phyloP scores from a whole-genome alignment of 805 yeast species.

The Teunomyces pallodes region DNA sequence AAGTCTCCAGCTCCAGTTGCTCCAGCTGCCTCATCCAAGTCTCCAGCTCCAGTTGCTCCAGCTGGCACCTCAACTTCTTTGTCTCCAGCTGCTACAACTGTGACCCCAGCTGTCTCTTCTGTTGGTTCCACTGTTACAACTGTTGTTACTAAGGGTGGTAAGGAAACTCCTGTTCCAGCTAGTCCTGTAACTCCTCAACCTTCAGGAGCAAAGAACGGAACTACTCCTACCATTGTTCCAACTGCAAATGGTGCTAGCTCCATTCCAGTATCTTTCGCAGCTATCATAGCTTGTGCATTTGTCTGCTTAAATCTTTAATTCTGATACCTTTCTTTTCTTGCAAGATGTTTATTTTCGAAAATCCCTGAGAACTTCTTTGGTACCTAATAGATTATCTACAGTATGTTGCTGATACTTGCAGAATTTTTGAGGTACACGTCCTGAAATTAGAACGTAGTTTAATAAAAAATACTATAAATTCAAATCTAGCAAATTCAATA shows the following conservation, averaged over 20 bases:
- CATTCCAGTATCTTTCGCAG: slow-evolving; percentile 8
- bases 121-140: not conserved
- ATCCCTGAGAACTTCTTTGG: too few relatives aligned
- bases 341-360: too few relatives aligned
- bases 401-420: too few relatives aligned
- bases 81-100: not conserved
- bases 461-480: too few relatives aligned
- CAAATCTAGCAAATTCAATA: too few relatives aligned
- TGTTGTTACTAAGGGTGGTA: not conserved
- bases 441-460: too few relatives aligned
- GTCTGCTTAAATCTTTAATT: slow-evolving; percentile 11
- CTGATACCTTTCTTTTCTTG: not conserved
- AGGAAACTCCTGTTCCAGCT: slow-evolving; percentile 3
- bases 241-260: slow-evolving; percentile 8
- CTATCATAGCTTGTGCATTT: slow-evolving; percentile 8
- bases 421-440: too few relatives aligned
- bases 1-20: not conserved
- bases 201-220: slow-evolving; percentile 3
- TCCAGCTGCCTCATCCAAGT: not conserved
- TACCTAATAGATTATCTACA: too few relatives aligned
- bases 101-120: not conserved
- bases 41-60: slow-evolving; percentile 7
- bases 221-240: slow-evolving; percentile 8
- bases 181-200: not conserved
- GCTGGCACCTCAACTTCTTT: not conserved